A percentile compares a stretch with the other conserved stretches of the same genome.
phyloP scores from a whole-genome alignment of 306 rosid species.

The Fagus crenata region DNA sequence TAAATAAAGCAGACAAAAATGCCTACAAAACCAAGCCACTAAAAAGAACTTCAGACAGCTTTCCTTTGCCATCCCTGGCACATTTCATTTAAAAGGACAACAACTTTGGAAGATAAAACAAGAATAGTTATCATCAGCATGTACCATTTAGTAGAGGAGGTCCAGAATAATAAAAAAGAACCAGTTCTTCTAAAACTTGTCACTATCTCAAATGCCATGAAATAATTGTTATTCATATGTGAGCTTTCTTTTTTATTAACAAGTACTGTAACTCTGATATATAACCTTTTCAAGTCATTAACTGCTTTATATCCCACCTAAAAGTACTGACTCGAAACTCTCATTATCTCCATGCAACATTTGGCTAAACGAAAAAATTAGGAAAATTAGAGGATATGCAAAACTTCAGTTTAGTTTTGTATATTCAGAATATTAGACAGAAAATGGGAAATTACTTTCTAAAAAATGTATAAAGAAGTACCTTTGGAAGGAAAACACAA shows the following conservation, averaged over 20 bases:
- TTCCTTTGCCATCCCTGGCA: neutral
- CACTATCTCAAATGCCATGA: neutral
- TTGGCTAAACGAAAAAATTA: neutral
- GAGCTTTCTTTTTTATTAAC: neutral
- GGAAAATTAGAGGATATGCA: slow-evolving; percentile 11
- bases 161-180: neutral
- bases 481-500: slow-evolving; percentile 95
- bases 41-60: neutral
- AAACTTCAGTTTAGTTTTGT: slow-evolving; percentile 4
- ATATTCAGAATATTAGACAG: slow-evolving; percentile 11
- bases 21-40: neutral
- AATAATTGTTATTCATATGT: neutral
- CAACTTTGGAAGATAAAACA: neutral
- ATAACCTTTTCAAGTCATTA: neutral
- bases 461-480: slow-evolving; percentile 32
- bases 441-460: slow-evolving; percentile 18
- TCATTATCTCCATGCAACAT: neutral
- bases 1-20: neutral
- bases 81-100: too few species aligned
- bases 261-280: neutral
- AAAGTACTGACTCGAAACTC: neutral
- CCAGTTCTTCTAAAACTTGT: neutral
- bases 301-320: neutral
- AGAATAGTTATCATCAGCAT: neutral
- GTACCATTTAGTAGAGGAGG: neutral